These are phyloP conservation scores for Teunomyces aglyptinius DNA, from an alignment of 805 yeast genomes.

Conservation along the genomic window DNA sequence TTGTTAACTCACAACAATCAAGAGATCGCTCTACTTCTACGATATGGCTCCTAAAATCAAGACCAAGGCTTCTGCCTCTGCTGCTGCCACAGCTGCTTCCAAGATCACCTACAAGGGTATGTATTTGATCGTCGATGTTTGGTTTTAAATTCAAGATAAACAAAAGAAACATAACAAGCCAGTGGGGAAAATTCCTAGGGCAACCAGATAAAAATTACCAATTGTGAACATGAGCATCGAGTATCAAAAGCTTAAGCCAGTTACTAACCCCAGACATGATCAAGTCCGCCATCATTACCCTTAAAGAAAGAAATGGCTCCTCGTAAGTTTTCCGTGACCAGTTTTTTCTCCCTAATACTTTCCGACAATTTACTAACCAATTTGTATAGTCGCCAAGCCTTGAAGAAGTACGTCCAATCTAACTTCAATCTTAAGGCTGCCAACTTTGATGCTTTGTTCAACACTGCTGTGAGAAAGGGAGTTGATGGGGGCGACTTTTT, in stretches of 20 bases:
- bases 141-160: neutral
- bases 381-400: slow-evolving; percentile 71
- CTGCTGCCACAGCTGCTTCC: slow-evolving; percentile 18
- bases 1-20: slow-evolving; percentile 1
- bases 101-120: slow-evolving; percentile 49
- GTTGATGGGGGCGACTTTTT: slow-evolving; percentile 71
- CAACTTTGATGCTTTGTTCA: slow-evolving; percentile 74
- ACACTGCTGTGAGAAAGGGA: slow-evolving; percentile 75
- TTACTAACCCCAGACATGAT: slow-evolving; percentile 50
- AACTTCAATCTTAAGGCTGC: slow-evolving; percentile 56
- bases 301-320: slow-evolving; percentile 81
- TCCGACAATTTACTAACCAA: slow-evolving; percentile 15
- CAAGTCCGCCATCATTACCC: slow-evolving; percentile 62
- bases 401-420: slow-evolving; percentile 76
- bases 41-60: slow-evolving; percentile 39
- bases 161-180: neutral
- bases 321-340: slow-evolving; percentile 42
- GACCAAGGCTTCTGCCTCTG: slow-evolving; percentile 13
- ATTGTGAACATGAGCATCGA: neutral
- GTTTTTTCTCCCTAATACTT: slow-evolving; percentile 4
- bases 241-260: neutral
- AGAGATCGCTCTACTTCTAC: neutral
- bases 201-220: too few species aligned
- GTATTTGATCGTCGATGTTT: slow-evolving; percentile 16
- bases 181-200: too few species aligned